These are phyloP conservation scores for Xylariaceae sp. DNA, from an alignment of 2,329 filamentous ascomycete species.

Conservation along the genomic window DNA sequence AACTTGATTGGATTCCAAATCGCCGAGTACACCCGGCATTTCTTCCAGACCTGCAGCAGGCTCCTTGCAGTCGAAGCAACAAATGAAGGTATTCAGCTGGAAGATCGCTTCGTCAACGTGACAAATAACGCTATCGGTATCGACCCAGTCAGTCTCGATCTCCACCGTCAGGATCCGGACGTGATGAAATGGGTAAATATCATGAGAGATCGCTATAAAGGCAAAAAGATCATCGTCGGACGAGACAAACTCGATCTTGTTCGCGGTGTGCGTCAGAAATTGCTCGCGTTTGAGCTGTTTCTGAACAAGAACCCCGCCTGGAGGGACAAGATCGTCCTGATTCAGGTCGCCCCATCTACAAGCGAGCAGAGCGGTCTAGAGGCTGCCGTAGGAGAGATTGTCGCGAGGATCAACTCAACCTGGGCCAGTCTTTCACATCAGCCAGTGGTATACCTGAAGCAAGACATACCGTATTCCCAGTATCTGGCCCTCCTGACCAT, in stretches of 20 bases:
- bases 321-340: slow-evolving; percentile 80
- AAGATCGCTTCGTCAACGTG: slow-evolving; percentile 90
- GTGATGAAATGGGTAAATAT: slow-evolving; percentile 74
- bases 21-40: slow-evolving; percentile 87
- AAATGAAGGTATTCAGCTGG: slow-evolving; percentile 79
- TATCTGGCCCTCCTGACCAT: slow-evolving; percentile 88
- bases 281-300: slow-evolving; percentile 88
- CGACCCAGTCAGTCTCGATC: slow-evolving; percentile 69
- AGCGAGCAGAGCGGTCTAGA: slow-evolving; percentile 85
- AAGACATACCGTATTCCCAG: slow-evolving; percentile 88
- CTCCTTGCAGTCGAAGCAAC: slow-evolving; percentile 86
- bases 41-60: slow-evolving; percentile 90
- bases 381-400: slow-evolving; percentile 85
- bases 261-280: slow-evolving; percentile 86
- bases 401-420: slow-evolving; percentile 85
- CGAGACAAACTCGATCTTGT: slow-evolving; percentile 93
- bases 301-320: slow-evolving; percentile 90
- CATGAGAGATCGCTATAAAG: slow-evolving; percentile 77
- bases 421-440: slow-evolving; percentile 90
- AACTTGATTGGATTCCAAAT: slow-evolving; percentile 94
- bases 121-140: slow-evolving; percentile 84
- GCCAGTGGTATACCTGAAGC: slow-evolving; percentile 87
- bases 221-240: slow-evolving; percentile 85
- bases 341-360: slow-evolving; percentile 88
- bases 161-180: slow-evolving; percentile 64